Percentiles rank a stretch among this genome's conserved stretches.
These are phyloP conservation scores for Zygosaccharomyces lentus DNA, from an alignment of 805 yeast genomes.

Conservation along the genomic window DNA sequence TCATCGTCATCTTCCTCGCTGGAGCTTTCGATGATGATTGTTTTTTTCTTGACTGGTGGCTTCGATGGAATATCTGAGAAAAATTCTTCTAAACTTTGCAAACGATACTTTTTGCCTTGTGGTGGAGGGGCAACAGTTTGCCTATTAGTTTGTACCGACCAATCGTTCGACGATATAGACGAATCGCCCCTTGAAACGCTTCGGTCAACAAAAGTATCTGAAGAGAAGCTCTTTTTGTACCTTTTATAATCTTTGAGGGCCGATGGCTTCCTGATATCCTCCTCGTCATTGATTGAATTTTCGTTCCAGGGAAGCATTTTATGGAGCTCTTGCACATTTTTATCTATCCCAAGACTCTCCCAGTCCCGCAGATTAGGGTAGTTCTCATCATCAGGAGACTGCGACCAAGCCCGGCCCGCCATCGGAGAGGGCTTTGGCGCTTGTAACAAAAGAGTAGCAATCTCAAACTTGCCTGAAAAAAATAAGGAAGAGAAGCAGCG, in stretches of 20 bases:
- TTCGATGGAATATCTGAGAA: slow-evolving; percentile 47
- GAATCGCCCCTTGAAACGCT: slow-evolving; percentile 2
- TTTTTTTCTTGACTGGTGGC: slow-evolving; percentile 12
- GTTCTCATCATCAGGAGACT: background rate
- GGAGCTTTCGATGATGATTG: slow-evolving; percentile 23
- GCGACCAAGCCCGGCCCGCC: background rate
- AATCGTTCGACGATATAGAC: slow-evolving; percentile 12
- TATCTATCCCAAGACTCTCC: slow-evolving; percentile 9
- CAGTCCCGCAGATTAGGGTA: background rate
- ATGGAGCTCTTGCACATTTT: slow-evolving; percentile 9
- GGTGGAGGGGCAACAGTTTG: slow-evolving; percentile 15
- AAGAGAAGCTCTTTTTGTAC: slow-evolving; percentile 34
- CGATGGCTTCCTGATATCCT: slow-evolving; percentile 37
- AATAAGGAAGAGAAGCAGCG: slow-evolving; percentile 65
- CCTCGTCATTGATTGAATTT: slow-evolving; percentile 9
- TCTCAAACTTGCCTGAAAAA: slow-evolving; percentile 46
- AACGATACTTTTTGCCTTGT: slow-evolving; percentile 43
- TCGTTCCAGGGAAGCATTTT: slow-evolving; percentile 23
- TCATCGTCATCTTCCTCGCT: slow-evolving; percentile 31
- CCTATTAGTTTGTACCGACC: background rate
- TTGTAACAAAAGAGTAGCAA: slow-evolving; percentile 67
- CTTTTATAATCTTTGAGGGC: slow-evolving; percentile 40
- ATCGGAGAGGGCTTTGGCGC: slow-evolving; percentile 69
- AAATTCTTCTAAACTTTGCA: slow-evolving; percentile 85
- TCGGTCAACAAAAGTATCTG: slow-evolving; percentile 18